Evolutionary conservation across 2,329 filamentous ascomycete genomes (phyloP).

Genomic region (Teratosphaeria viscida): DNA sequence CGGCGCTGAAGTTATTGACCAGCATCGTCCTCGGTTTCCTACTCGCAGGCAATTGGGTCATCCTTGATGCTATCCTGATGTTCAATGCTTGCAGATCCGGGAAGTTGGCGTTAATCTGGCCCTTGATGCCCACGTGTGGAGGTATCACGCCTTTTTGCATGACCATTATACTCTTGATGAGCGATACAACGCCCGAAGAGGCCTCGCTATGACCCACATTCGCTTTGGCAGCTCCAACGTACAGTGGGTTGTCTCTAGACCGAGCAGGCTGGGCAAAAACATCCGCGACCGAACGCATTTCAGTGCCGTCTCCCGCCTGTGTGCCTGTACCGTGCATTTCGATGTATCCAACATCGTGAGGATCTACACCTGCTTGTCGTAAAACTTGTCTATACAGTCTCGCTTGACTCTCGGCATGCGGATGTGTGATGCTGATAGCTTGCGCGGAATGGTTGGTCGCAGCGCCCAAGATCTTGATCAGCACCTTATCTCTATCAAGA

Average conservation of each 20-base stretch:
- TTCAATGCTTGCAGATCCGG: conserved; percentile 50
- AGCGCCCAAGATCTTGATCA: conserved; percentile 11
- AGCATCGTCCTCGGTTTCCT: conserved; percentile 29
- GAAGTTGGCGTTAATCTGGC: conserved; percentile 50
- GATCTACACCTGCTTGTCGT: conserved; percentile 10
- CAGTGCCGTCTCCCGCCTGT: conserved; percentile 23
- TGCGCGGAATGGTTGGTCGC: conserved; percentile 18
- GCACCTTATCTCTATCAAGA: conserved; percentile 23
- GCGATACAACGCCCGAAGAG: conserved; percentile 36
- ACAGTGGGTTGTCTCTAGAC: conserved; percentile 7
- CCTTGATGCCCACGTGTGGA: conserved; percentile 59
- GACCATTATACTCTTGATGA: conserved; percentile 57
- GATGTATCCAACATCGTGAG: conserved; percentile 19
- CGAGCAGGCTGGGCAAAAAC: conserved; percentile 9
- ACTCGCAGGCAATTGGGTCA: conserved; percentile 28
- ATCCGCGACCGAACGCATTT: conserved; percentile 18
- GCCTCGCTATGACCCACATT: conserved; percentile 23
- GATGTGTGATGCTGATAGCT: conserved; percentile 19
- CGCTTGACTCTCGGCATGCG: conserved; percentile 14
- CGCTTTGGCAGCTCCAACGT: conserved; percentile 18
- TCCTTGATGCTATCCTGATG: conserved; percentile 47
- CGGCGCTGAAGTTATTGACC: conserved; percentile 61
- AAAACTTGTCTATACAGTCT: conserved; percentile 4
- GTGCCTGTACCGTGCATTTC: conserved; percentile 27
- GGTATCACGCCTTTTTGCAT: conserved; percentile 53